Conservation (phyloP, 1,139 yeast species). For the Tardiomyces blankii region DNA sequence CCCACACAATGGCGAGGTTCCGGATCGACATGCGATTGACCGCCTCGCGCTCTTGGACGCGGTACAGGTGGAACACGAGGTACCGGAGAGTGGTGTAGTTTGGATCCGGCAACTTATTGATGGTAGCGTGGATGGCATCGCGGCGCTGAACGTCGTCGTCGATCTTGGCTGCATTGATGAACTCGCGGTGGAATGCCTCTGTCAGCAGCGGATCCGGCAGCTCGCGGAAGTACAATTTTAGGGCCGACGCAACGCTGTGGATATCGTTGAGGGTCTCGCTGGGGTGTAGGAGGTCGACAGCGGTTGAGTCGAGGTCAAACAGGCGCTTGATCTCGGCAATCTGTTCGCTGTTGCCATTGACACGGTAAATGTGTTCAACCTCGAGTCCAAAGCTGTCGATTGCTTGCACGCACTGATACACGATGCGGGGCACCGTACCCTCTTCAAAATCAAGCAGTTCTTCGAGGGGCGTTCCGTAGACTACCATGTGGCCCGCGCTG, state of each 20-base stretch:
- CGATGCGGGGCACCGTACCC: conserved; percentile 86
- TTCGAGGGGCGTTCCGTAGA: conserved; percentile 76
- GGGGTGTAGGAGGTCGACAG: conserved; percentile 44
- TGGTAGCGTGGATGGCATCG: conserved; percentile 75
- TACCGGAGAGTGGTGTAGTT: conserved; percentile 86
- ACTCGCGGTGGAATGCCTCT: conserved; percentile 55
- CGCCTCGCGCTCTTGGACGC: conserved; percentile 54
- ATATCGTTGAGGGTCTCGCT: conserved; percentile 35
- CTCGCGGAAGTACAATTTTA: conserved; percentile 67
- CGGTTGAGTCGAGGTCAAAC: conserved; percentile 70
- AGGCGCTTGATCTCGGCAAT: conserved; percentile 62
- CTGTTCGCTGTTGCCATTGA: conserved; percentile 67
- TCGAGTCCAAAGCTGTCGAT: conserved; percentile 76
- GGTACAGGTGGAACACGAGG: conserved; percentile 71
- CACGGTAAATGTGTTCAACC: conserved; percentile 81
- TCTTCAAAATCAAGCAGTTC: conserved; percentile 70
- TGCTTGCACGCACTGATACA: conserved; percentile 77
- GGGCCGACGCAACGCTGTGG: conserved; percentile 57
- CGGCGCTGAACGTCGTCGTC: conserved; percentile 44
- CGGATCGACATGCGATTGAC: conserved; percentile 71
- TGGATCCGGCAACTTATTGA: conserved; percentile 86
- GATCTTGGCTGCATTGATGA: conserved; percentile 70
- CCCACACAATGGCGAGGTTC: conserved; percentile 85
- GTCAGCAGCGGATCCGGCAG: conserved; percentile 76
- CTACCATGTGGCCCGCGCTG: conserved; percentile 24